phyloP scores from a whole-genome alignment of 441 rosid genomes.

The Bocquillonia castaneifolia region DNA sequence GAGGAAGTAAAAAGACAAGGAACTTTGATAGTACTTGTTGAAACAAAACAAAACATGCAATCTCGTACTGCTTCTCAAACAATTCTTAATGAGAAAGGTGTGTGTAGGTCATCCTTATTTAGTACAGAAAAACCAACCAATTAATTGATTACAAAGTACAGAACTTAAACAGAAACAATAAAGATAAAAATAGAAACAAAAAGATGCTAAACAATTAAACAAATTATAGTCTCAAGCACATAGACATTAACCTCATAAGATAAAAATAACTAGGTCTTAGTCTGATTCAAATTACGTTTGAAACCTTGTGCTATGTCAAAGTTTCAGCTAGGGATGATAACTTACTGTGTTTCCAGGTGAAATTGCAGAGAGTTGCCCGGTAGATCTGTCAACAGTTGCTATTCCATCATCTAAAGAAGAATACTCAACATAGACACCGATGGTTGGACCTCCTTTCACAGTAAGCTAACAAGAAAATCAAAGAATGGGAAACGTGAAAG shows the following conservation, averaged over 20 bases:
- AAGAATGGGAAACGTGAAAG: slow-evolving; percentile 16
- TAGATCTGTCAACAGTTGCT: slow-evolving; percentile 55
- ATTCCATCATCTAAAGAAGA: slow-evolving; percentile 51
- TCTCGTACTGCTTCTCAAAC: too few species aligned
- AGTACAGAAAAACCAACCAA: too few species aligned
- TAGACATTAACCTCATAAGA: background rate
- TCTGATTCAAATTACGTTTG: background rate
- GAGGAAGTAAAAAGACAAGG: background rate
- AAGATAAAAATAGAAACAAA: too few species aligned
- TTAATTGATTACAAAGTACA: background rate
- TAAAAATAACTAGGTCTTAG: background rate
- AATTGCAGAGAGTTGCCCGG: slow-evolving; percentile 63
- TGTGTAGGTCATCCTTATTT: too few species aligned
- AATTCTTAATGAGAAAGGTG: too few species aligned
- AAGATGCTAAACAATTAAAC: too few species aligned
- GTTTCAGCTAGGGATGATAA: slow-evolving; percentile 21
- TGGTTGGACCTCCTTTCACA: slow-evolving; percentile 83
- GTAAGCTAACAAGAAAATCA: slow-evolving; percentile 45
- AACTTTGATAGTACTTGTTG: background rate
- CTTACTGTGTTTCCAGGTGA: slow-evolving; percentile 91
- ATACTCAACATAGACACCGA: slow-evolving; percentile 62
- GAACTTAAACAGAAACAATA: background rate
- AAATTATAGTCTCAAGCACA: slow-evolving; percentile 7
- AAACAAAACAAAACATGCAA: too few species aligned
- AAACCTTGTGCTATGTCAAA: background rate